These are phyloP conservation scores for Aspergillus bombycis DNA, from an alignment of 2,329 filamentous ascomycete genomes.

Conservation along the genomic window DNA sequence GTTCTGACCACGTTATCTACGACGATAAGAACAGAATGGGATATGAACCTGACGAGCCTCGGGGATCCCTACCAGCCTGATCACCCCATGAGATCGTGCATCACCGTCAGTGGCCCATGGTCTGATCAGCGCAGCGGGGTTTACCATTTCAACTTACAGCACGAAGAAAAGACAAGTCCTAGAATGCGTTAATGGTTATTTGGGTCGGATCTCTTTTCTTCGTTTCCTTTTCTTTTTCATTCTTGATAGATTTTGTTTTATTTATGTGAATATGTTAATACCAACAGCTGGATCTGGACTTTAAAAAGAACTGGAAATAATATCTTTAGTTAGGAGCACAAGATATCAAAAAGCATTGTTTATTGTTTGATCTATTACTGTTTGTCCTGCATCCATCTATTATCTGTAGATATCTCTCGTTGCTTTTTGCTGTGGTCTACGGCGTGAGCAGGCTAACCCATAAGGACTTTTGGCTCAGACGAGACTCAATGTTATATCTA, in stretches of 20 bases:
- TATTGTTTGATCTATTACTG: not conserved
- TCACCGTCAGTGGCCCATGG: not conserved
- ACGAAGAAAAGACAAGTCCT: not conserved
- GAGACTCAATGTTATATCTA: no score
- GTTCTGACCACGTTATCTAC: not conserved
- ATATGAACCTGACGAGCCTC: conserved; percentile 2
- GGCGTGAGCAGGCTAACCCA: no score
- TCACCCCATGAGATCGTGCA: not conserved
- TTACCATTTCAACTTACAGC: not conserved
- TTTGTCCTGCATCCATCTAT: not conserved
- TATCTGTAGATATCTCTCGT: not conserved
- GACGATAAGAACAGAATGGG: not conserved
- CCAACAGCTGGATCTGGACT: conserved; percentile 1
- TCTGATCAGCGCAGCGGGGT: not conserved
- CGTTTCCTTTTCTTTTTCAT: no score
- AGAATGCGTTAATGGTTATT: not conserved
- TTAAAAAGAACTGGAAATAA: not conserved
- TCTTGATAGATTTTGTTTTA: not conserved
- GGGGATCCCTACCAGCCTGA: not conserved
- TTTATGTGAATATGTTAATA: conserved; percentile 5
- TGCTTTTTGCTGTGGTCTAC: no score
- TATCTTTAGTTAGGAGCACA: not conserved
- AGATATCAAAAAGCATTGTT: not conserved
- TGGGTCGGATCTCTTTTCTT: not conserved
- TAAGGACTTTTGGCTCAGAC: no score